Evolutionary conservation across 352 stramenopile genomes (phyloP), one percentile per base, ranked within the genome.

Genomic region (Phytophthora rubi): DNA sequence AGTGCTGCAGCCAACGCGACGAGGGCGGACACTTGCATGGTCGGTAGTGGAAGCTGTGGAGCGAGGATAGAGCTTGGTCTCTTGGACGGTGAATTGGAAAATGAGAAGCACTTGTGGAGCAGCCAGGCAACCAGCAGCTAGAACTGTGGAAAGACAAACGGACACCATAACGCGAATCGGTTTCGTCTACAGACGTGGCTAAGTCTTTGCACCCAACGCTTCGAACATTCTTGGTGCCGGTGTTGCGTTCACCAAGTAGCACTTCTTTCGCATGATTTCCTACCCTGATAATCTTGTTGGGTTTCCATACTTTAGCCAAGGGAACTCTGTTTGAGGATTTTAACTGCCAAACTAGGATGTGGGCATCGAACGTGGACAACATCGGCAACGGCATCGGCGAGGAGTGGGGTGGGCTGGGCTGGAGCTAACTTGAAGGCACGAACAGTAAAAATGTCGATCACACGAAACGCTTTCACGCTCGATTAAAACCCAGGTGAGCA

Each of bases 21-120:
- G 28, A 73, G 9, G 10, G 13, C 30, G 13, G 37, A 9, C 9
- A 56, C 3, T 23, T 70, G 57, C 56, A 71, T 71, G 15, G 16
- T 53, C 30, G 4, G 5, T 13, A n/a, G 13, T 44, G 37, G 37
- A 44, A 44, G 37, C 16, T n/a, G 6, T 13, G 37, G 37, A 13
- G 15, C 12, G 47, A 16, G 35, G 10, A 8, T 2, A 44, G 18
- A 39, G 15, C 13, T 59, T 62, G 45, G 16, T n/a, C 4, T 53
- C 32, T 44, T 21, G 49, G 9, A 15, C n/a, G 32, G 45, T 2
- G 62, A 28, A 47, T 55, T 70, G 13, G 35, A 30, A 53, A 64
- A 48, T 70, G 54, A 42, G 30, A 30, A 49, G 16, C 8, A 16
- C 16, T 49, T 15, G 28, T 30, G 37, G 37, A 8, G 12, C 37